Evolutionary conservation across 2,329 filamentous ascomycete genomes (phyloP), one percentile per base, ranked within the genome.

Genomic region (Colletotrichum sidae): DNA sequence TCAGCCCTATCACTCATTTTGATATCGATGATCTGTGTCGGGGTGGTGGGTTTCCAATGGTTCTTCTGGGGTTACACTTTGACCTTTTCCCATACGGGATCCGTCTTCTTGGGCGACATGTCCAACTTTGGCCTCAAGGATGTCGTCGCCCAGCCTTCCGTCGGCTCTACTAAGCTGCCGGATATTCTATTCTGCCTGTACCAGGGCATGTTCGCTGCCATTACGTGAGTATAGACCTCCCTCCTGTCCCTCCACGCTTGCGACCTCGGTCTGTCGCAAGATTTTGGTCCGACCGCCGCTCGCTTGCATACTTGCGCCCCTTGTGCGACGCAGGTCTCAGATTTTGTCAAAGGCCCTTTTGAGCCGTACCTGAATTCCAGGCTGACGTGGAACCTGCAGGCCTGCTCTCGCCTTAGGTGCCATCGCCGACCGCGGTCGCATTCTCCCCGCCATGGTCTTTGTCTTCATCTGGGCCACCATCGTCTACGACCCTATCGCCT

Each of bases 31-130:
- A 90, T 97, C 81, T 90, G 92, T 13, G 87, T 91, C 4, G 92
- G 88, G 10, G 88, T 96, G 69, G 88, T 94, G 67, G 90, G 89
- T 54, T 96, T 97, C 80, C 93, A 97, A 75, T 97, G 94, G 93
- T 97, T 96, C 83, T 95, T 97, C 83, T 97, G 93, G 93, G 93
- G 93, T 52, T 97, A 95, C 78, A 95, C 92, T 10, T 82, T 97
- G 56, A 86, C 92, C 68, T 97, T 96, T 79, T 94, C 92, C 7
- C 92, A 94, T 78, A 88, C 88, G 25, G 92, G 92, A 63, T 91
- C 90, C 70, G 84, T 84, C 69, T 97, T 89, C 81, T 90, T 97
- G 67, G 93, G 93, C 50, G 87, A 94, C 69, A 84, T 97, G 52
- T 83, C 87, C 70, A 94, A 96, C 84, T 90, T 97, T 72, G 94